Evolutionary conservation across 2,329 filamentous ascomycete genomes (phyloP).

Genomic region (Cryphonectria naterciae): DNA sequence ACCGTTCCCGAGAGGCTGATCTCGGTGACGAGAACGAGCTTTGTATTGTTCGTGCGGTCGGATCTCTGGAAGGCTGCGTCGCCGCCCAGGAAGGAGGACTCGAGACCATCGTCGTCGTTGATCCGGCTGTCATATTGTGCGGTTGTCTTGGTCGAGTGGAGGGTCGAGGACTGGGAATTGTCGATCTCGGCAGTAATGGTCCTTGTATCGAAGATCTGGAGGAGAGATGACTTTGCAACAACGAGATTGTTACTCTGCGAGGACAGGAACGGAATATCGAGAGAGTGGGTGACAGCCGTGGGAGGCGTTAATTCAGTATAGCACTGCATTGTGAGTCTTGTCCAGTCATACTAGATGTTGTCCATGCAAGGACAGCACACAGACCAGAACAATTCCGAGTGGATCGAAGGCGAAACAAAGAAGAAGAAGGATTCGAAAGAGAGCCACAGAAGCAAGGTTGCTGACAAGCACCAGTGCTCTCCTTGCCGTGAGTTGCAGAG

Average conservation of each 20-base stretch:
- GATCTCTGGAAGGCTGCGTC: slow-evolving; percentile 65
- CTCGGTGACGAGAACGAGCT: slow-evolving; percentile 83
- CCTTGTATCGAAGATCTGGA: slow-evolving; percentile 86
- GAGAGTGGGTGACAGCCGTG: slow-evolving; percentile 88
- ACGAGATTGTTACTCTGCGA: slow-evolving; percentile 80
- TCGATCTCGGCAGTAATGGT: slow-evolving; percentile 67
- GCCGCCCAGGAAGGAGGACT: slow-evolving; percentile 67
- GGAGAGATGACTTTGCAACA: slow-evolving; percentile 87
- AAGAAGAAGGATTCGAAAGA: neutral
- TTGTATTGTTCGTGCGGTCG: slow-evolving; percentile 69
- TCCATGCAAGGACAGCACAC: slow-evolving; percentile 17
- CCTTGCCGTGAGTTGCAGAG: neutral
- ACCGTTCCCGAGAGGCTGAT: slow-evolving; percentile 83
- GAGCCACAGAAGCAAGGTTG: neutral
- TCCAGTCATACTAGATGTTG: slow-evolving; percentile 34
- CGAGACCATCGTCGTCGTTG: slow-evolving; percentile 66
- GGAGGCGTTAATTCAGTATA: slow-evolving; percentile 95
- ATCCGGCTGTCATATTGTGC: slow-evolving; percentile 56
- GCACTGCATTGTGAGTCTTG: slow-evolving; percentile 75
- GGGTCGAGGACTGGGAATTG: slow-evolving; percentile 43
- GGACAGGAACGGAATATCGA: slow-evolving; percentile 77
- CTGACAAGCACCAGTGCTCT: neutral
- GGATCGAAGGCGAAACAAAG: neutral
- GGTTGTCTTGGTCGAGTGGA: slow-evolving; percentile 46
- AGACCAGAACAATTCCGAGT: neutral